Conservation (phyloP, 768 basidiomycete species). For the Suillus weaverae region DNA sequence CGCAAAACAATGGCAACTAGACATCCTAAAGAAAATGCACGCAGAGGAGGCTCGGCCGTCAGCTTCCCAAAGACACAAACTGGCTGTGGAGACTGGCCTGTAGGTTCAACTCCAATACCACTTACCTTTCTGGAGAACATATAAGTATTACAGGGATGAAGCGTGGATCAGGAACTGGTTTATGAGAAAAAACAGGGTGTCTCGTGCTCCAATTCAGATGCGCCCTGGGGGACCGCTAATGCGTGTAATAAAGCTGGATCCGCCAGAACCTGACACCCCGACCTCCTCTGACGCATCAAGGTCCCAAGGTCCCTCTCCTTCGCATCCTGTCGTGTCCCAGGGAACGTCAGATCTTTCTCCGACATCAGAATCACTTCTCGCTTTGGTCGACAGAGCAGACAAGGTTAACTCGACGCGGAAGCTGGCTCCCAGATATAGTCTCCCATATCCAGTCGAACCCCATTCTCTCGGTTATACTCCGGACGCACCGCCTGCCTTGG, state of each 20-base stretch:
- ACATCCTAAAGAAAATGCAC: constrained; percentile 27
- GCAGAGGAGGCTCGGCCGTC: constrained; percentile 24
- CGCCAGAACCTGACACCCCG: not conserved
- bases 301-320: not conserved
- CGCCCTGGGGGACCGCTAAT: not conserved
- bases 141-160: constrained; percentile 21
- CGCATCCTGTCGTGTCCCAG: not conserved
- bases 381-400: not conserved
- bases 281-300: not conserved
- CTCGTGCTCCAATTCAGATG: not conserved
- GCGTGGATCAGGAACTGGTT: constrained; percentile 34
- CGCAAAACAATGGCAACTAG: constrained; percentile 31
- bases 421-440: not conserved
- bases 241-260: not conserved
- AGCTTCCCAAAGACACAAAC: constrained; percentile 20
- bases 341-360: not conserved
- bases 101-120: constrained; percentile 21
- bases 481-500: not conserved
- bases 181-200: constrained; percentile 26
- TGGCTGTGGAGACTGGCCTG: constrained; percentile 30
- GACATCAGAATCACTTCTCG: not conserved
- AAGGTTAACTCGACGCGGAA: not conserved
- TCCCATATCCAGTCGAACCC: not conserved
- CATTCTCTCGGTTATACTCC: not conserved
- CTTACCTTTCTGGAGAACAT: constrained; percentile 1